phyloP scores from a whole-genome alignment of 805 yeast genomes.

The Wickerhamomyces chaumierensis region DNA sequence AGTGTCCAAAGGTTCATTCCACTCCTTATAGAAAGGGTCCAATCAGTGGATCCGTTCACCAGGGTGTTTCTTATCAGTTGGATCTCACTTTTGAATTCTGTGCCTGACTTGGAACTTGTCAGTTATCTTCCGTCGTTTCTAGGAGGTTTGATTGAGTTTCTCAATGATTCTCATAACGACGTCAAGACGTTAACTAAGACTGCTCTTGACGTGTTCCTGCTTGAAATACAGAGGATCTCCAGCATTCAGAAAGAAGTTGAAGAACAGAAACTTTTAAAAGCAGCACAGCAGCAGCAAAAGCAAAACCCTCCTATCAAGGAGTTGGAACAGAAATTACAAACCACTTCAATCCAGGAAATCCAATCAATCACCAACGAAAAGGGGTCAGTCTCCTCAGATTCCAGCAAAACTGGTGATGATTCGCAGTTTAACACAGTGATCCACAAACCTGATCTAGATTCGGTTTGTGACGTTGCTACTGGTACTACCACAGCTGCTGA shows the following conservation, averaged over 20 bases:
- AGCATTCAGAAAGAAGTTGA: constrained; percentile 37
- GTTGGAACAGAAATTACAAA: not conserved
- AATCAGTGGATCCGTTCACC: constrained; percentile 86
- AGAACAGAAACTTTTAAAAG: not conserved
- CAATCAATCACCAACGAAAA: too few species aligned
- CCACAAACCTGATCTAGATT: not conserved
- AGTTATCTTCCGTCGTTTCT: constrained; percentile 83
- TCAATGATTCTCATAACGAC: constrained; percentile 77
- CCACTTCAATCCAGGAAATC: not conserved
- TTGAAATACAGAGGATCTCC: constrained; percentile 70
- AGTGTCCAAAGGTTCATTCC: constrained; percentile 85
- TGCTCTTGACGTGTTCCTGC: constrained; percentile 60
- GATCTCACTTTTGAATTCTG: constrained; percentile 85
- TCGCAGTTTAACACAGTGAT: not conserved
- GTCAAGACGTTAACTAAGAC: constrained; percentile 79
- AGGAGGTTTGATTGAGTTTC: constrained; percentile 69
- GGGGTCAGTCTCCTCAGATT: not conserved
- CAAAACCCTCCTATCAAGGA: not conserved
- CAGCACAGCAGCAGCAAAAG: too few species aligned
- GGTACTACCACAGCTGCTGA: constrained; percentile 16
- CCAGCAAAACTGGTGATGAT: not conserved
- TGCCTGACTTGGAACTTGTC: constrained; percentile 82
- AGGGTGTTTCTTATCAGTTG: constrained; percentile 87
- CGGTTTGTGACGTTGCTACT: constrained; percentile 3
- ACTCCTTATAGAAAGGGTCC: constrained; percentile 79